Evolutionary conservation across 495 filamentous ascomycete species (phyloP), one percentile per base, ranked within the genome.

Genomic region (Xylaria intraflava): DNA sequence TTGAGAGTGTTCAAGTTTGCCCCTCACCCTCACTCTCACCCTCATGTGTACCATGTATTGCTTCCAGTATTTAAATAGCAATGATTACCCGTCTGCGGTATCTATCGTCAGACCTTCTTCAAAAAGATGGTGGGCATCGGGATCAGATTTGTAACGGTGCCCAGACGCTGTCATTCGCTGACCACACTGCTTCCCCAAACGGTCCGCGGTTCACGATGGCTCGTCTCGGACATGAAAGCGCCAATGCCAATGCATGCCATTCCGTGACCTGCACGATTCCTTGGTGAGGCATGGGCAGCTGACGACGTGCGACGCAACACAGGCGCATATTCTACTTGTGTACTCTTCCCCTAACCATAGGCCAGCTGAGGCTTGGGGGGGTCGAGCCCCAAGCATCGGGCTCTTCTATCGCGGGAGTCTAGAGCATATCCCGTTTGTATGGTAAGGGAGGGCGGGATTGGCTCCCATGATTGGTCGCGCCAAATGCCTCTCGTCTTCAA

Each of bases 181-280:
- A 39, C 30, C 17, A 29, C 41, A 27, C 23, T 16, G 31, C 24
- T 51, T 46, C 50, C 51, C 51, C 42, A 47, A 33, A 41, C 51
- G 51, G 43, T 19, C 43, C 35, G 33, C 24, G 23, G 24, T 30
- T 29, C 33, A 43, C n/a, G 35, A n/a, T 4, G 17, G 26, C 20
- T 26, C 49, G 29, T 17, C 35, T 36, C 17, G 23, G 23, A 27
- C 29, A 31, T 42, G 5, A 24, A 43, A 29, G 38, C 50, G 41
- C 50, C 50, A 33, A 53, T 53, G 41, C 50, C 50, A 33, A 53
- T 53, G 50, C 30, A 33, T 17, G 49, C 14, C 31, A 31, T 35
- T 27, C 49, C 38, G 49, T 39, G 42, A 38, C 31, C 51, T 46
- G 43, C 51, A 53, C 40, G 30, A 46, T 53, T 45, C 29, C 41